phyloP scores from a whole-genome alignment of 2,329 filamentous ascomycete species.

The Colletotrichum paranaense region DNA sequence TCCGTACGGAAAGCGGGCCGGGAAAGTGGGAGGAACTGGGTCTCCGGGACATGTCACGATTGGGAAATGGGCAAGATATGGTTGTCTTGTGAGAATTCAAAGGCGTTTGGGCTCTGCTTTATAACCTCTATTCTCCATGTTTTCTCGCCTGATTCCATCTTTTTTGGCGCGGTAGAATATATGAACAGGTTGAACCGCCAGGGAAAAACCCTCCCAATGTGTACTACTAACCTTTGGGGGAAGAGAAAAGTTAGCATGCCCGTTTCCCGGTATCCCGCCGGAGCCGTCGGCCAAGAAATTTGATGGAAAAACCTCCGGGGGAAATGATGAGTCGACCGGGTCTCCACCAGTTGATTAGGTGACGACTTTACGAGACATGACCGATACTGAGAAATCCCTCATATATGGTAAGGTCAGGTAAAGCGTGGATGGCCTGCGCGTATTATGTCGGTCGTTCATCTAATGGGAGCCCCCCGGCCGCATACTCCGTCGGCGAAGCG shows the following conservation, averaged over 20 bases:
- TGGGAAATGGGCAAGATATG: slow-evolving; percentile 18
- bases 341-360: background rate
- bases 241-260: background rate
- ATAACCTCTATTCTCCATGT: background rate
- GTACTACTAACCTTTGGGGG: too few relatives aligned
- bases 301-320: background rate
- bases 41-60: slow-evolving; percentile 25
- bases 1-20: slow-evolving; percentile 27
- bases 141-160: background rate
- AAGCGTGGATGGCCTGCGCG: too few relatives aligned
- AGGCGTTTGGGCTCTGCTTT: slow-evolving; percentile 22
- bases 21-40: slow-evolving; percentile 1
- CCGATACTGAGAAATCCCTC: background rate
- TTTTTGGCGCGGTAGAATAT: slow-evolving; percentile 6
- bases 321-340: background rate
- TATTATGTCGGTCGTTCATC: background rate
- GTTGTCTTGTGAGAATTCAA: slow-evolving; percentile 23
- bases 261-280: background rate
- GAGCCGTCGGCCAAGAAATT: background rate
- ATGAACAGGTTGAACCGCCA: slow-evolving; percentile 16
- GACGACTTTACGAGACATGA: background rate
- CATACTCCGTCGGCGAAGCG: background rate
- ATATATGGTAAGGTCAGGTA: too few relatives aligned
- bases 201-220: background rate
- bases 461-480: background rate